Conservation (phyloP, 2,329 filamentous ascomycete species). For the Myriosclerotinia scirpicola region DNA sequence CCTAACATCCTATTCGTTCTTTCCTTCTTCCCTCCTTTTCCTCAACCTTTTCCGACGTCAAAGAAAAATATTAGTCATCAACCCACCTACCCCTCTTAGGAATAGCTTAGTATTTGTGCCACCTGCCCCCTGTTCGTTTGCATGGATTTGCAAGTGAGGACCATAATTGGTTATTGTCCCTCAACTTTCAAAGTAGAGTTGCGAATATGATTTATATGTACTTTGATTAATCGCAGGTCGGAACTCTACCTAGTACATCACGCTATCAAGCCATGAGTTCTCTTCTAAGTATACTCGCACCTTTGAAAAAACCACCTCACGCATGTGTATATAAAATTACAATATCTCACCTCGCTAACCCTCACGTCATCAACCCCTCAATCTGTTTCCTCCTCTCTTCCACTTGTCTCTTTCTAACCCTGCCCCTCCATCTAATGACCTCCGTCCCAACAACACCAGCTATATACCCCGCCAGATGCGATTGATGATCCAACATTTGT, state of each 20-base stretch:
- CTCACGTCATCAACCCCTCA: constrained; percentile 22
- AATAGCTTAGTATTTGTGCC: not conserved
- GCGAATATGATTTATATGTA: not conserved
- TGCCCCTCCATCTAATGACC: constrained; percentile 33
- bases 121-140: not conserved
- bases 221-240: not conserved
- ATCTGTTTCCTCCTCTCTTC: constrained; percentile 32
- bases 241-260: not conserved
- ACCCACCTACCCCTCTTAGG: not conserved
- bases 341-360: not conserved
- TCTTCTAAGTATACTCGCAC: not conserved
- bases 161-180: not conserved
- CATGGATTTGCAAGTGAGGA: too few species aligned
- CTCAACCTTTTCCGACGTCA: not conserved
- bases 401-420: constrained; percentile 32
- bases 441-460: constrained; percentile 37
- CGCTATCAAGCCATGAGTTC: not conserved
- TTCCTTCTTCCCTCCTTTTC: not conserved
- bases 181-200: not conserved
- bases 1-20: too few species aligned
- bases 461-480: constrained; percentile 43
- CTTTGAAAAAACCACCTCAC: not conserved
- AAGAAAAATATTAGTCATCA: not conserved
- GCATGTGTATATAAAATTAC: not conserved
- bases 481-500: constrained; percentile 42